Evolutionary conservation across 352 stramenopile species (phyloP).

Genomic region (Thalassiosira mediterranea): DNA sequence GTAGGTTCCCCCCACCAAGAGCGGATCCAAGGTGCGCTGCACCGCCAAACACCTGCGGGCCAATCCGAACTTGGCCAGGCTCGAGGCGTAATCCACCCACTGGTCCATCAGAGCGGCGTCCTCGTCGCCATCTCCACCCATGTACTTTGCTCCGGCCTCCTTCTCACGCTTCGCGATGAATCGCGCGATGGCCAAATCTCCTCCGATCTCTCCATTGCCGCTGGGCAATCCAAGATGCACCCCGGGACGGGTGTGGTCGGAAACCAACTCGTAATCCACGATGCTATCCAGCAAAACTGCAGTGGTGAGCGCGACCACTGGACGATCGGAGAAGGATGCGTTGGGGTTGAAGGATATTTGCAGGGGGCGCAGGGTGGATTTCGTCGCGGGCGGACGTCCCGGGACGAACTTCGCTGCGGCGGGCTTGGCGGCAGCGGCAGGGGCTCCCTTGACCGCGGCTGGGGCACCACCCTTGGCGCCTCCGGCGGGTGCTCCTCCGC

Average conservation of each 20-base stretch:
- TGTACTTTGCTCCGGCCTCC: not conserved
- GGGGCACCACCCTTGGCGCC: conserved; percentile 5
- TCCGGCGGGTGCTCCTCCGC: conserved; percentile 2
- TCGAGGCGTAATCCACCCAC: conserved; percentile 93
- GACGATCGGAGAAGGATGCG: conserved; percentile 60
- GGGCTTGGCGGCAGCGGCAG: conserved; percentile 4
- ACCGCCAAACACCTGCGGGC: conserved; percentile 68
- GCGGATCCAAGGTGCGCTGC: conserved; percentile 88
- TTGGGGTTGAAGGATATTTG: conserved; percentile 82
- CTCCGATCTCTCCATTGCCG: conserved; percentile 47
- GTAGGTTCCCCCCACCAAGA: conserved; percentile 91
- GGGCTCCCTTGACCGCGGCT: conserved; percentile 4
- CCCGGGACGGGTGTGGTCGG: conserved; percentile 59
- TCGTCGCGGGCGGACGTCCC: conserved; percentile 17
- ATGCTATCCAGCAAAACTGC: conserved; percentile 72
- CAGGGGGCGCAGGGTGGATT: conserved; percentile 59
- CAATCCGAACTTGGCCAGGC: conserved; percentile 55
- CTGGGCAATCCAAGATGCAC: conserved; percentile 54
- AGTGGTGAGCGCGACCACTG: conserved; percentile 68
- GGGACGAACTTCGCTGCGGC: not conserved
- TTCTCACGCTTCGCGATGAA: conserved; percentile 66
- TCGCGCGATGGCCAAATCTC: conserved; percentile 79
- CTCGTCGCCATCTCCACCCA: conserved; percentile 76
- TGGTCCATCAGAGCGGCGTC: conserved; percentile 87
- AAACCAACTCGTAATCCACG: conserved; percentile 62